These are phyloP conservation scores for Populus pruinosa DNA, from an alignment of 345 rosid genomes.

Conservation along the genomic window DNA sequence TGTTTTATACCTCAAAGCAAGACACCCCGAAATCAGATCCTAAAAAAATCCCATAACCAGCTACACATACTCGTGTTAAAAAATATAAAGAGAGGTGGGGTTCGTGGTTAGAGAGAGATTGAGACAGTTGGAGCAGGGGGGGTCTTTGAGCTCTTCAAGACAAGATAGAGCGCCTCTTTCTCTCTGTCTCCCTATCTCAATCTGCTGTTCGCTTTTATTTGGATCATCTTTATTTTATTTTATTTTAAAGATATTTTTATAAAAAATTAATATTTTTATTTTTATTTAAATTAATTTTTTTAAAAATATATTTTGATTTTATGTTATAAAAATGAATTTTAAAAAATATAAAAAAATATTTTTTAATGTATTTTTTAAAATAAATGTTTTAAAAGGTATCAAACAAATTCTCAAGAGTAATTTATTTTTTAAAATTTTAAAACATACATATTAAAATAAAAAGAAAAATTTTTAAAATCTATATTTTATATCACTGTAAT, in stretches of 20 bases:
- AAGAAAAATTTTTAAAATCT: too few species aligned
- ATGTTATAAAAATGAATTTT: too few species aligned
- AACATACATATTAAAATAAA: too few species aligned
- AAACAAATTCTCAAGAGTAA: too few species aligned
- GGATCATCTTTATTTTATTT: conserved; percentile 10
- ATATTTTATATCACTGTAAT: too few species aligned
- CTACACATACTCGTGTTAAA: not conserved
- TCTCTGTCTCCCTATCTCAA: not conserved
- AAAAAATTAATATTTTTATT: not conserved
- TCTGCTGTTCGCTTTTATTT: not conserved
- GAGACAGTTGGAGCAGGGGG: not conserved
- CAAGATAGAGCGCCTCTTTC: not conserved
- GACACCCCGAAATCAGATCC: not conserved
- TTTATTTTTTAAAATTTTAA: too few species aligned
- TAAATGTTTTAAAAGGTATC: too few species aligned
- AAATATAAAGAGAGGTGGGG: not conserved
- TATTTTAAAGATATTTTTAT: too few species aligned
- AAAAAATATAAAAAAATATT: too few species aligned
- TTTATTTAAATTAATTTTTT: too few species aligned
- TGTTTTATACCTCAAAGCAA: not conserved
- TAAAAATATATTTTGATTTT: too few species aligned
- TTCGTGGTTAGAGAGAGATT: not conserved
- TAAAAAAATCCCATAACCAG: not conserved
- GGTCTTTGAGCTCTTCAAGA: not conserved
- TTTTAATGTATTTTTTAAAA: too few species aligned